Conservation (phyloP, 345 rosid species). For the Turritis glabra region DNA sequence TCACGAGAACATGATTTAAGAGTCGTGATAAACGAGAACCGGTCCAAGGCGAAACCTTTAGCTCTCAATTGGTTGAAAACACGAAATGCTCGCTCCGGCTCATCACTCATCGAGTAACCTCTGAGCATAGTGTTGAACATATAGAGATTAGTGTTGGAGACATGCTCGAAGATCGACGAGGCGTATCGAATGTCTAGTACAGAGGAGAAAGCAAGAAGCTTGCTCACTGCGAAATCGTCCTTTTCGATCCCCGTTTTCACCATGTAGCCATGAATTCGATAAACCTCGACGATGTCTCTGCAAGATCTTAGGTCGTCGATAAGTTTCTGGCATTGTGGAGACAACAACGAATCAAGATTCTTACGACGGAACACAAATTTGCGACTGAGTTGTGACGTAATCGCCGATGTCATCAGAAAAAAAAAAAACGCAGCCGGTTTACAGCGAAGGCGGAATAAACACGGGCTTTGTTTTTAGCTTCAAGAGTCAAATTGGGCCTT, state of each 20-base stretch:
- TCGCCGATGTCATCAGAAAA: slow-evolving; percentile 35
- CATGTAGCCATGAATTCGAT: slow-evolving; percentile 57
- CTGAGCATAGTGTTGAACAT: slow-evolving; percentile 66
- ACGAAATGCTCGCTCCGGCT: slow-evolving; percentile 50
- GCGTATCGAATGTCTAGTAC: slow-evolving; percentile 51
- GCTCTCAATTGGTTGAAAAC: slow-evolving; percentile 59
- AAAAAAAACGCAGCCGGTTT: not conserved
- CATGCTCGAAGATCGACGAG: slow-evolving; percentile 50
- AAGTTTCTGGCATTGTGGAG: slow-evolving; percentile 31
- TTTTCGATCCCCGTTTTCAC: slow-evolving; percentile 56
- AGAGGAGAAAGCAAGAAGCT: slow-evolving; percentile 58
- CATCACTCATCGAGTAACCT: slow-evolving; percentile 51
- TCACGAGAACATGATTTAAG: slow-evolving; percentile 54
- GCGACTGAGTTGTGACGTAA: slow-evolving; percentile 32
- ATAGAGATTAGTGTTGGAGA: slow-evolving; percentile 53
- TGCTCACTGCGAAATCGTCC: slow-evolving; percentile 56
- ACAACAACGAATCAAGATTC: not conserved
- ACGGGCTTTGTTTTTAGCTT: not conserved
- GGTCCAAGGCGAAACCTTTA: slow-evolving; percentile 46
- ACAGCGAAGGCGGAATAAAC: not conserved
- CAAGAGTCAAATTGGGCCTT: not conserved
- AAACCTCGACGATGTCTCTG: slow-evolving; percentile 39
- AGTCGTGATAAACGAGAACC: slow-evolving; percentile 58
- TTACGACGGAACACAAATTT: slow-evolving; percentile 9
- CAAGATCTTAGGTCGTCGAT: slow-evolving; percentile 44